phyloP scores from a whole-genome alignment of 108 stramenopile species.

The Epipyxis sp. region DNA sequence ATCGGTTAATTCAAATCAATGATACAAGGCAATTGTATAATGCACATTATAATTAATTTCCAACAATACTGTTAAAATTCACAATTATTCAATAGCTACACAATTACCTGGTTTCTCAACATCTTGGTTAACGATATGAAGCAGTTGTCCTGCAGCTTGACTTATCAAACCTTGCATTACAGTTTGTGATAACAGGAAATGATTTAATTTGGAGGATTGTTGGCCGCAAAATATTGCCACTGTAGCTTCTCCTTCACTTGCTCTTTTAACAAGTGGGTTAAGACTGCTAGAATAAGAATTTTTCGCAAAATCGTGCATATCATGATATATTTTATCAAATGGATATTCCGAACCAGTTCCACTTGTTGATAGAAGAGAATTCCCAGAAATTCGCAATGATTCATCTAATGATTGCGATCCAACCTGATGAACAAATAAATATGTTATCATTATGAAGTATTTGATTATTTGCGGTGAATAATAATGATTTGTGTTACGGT shows the following conservation, averaged over 20 bases:
- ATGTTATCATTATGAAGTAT: too few species aligned
- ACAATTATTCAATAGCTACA: neutral
- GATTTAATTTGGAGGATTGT: neutral
- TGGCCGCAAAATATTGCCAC: neutral
- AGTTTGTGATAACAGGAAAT: conserved; percentile 3
- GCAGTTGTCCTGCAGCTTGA: conserved; percentile 4
- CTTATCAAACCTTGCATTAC: conserved; percentile 3
- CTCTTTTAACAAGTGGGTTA: neutral
- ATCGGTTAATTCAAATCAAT: too few species aligned
- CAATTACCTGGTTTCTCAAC: neutral
- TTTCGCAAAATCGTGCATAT: conserved; percentile 3
- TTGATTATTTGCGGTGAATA: too few species aligned
- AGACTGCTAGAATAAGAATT: neutral
- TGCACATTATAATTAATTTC: too few species aligned
- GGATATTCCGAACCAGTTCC: neutral
- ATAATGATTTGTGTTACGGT: too few species aligned
- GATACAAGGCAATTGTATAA: too few species aligned
- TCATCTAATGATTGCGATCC: too few species aligned
- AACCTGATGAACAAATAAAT: too few species aligned
- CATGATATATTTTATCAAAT: too few species aligned
- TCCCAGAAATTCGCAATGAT: too few species aligned
- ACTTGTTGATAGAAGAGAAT: neutral
- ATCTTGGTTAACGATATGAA: neutral
- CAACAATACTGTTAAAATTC: neutral
- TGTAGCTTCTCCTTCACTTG: neutral